Evolutionary conservation across 2,329 filamentous ascomycete species (phyloP).

Genomic region (Teratosphaeria epicoccoides): DNA sequence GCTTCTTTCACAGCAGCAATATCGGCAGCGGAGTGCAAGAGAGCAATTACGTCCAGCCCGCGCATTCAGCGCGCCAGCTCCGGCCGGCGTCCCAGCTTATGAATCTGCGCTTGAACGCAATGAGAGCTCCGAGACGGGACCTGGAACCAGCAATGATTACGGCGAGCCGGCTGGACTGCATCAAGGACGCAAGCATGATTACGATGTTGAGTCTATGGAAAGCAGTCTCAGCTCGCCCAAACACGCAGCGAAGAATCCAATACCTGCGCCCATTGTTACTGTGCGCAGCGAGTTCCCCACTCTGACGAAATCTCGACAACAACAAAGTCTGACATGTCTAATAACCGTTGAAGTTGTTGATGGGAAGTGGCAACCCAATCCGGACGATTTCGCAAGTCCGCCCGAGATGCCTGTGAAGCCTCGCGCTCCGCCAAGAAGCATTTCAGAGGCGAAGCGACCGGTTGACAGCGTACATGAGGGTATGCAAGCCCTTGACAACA

Average conservation of each 20-base stretch:
- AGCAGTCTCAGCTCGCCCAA: conserved; percentile 64
- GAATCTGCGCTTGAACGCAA: conserved; percentile 54
- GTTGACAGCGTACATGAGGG: conserved; percentile 53
- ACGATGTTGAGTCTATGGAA: conserved; percentile 94
- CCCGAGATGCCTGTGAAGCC: conserved; percentile 35
- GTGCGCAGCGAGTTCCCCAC: conserved; percentile 96
- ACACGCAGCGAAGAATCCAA: conserved; percentile 66
- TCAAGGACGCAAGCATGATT: conserved; percentile 67
- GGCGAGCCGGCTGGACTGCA: conserved; percentile 60
- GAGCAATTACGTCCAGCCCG: conserved; percentile 18
- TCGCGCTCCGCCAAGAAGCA: conserved; percentile 27
- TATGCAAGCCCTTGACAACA: conserved; percentile 62
- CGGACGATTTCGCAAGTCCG: conserved; percentile 56
- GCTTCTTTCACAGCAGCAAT: not conserved
- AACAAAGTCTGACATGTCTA: conserved; percentile 88
- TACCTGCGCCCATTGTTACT: conserved; percentile 82
- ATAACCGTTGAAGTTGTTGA: conserved; percentile 90
- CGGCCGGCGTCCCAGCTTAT: conserved; percentile 13
- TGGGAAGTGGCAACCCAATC: conserved; percentile 77
- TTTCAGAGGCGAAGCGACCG: conserved; percentile 10
- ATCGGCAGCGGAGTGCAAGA: conserved; percentile 6
- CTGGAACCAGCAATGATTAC: conserved; percentile 68
- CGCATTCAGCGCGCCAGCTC: conserved; percentile 4
- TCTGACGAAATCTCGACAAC: conserved; percentile 78
- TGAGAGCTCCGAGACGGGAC: conserved; percentile 66